These are phyloP conservation scores for Trichoderma lentiforme DNA, from an alignment of 2,329 filamentous ascomycete genomes.

Conservation along the genomic window DNA sequence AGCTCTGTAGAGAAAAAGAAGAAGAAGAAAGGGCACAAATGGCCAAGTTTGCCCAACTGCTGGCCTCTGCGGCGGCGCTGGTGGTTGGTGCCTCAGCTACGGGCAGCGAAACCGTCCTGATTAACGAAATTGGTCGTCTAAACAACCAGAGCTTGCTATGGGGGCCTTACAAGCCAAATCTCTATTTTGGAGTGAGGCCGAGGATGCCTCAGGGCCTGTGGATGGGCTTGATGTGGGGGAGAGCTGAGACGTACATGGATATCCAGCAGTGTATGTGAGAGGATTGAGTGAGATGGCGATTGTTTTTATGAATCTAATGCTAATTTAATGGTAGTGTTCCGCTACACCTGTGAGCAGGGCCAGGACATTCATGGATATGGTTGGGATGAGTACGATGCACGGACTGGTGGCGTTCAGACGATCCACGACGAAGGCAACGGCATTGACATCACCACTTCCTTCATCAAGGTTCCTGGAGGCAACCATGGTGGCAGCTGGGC, in stretches of 20 bases:
- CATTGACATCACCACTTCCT: constrained; percentile 87
- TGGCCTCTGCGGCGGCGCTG: constrained; percentile 30
- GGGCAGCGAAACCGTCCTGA: constrained; percentile 39
- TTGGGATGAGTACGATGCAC: constrained; percentile 94
- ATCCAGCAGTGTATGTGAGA: constrained; percentile 65
- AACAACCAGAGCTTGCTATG: constrained; percentile 87
- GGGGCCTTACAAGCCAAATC: constrained; percentile 90
- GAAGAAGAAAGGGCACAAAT: constrained; percentile 22
- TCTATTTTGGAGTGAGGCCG: constrained; percentile 89
- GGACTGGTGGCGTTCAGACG: constrained; percentile 80
- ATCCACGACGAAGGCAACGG: constrained; percentile 87
- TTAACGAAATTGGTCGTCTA: constrained; percentile 48
- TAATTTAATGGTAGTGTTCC: constrained; percentile 58
- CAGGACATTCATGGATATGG: constrained; percentile 93
- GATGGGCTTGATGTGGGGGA: constrained; percentile 84
- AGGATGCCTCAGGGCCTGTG: constrained; percentile 77
- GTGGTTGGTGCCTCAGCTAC: constrained; percentile 27
- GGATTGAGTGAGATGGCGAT: neutral
- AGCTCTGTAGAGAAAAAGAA: neutral
- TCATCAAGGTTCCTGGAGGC: constrained; percentile 88
- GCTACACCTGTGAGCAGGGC: constrained; percentile 94
- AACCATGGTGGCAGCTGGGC: constrained; percentile 88
- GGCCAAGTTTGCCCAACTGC: constrained; percentile 33
- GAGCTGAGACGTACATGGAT: constrained; percentile 72
- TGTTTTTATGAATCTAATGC: neutral